A percentile compares a stretch with the other conserved stretches of the same genome.
Conservation (phyloP, 2,329 filamentous ascomycete species). For the Tympanopsis confertula region DNA sequence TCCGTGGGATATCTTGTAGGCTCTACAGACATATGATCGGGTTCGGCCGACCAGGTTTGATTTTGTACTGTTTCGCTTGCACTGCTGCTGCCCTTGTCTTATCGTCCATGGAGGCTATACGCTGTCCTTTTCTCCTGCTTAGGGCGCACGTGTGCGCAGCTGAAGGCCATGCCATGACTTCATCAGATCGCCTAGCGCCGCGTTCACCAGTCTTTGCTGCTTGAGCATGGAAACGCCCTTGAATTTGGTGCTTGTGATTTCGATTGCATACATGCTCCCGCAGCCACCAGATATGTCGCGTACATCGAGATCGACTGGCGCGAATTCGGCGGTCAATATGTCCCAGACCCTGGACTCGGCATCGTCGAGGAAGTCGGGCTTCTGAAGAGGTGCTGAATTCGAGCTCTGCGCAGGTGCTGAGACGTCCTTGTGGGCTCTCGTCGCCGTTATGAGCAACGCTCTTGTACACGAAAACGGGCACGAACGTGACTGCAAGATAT, state of each 20-base stretch:
- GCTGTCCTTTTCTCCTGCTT: slow-evolving; percentile 1
- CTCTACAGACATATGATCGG: too few species aligned
- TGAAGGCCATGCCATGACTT: slow-evolving; percentile 77
- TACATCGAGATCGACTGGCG: slow-evolving; percentile 44
- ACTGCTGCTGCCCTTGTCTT: too few species aligned
- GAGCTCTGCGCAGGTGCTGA: too few species aligned
- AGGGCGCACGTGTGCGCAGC: slow-evolving; percentile 54
- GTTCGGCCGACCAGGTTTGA: too few species aligned
- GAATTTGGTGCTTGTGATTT: slow-evolving; percentile 63
- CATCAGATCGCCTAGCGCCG: slow-evolving; percentile 61
- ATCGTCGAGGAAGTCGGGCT: slow-evolving; percentile 37
- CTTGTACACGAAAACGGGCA: too few species aligned
- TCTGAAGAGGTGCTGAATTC: slow-evolving; percentile 17
- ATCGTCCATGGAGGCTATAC: too few species aligned
- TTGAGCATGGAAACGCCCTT: slow-evolving; percentile 61
- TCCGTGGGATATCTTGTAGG: too few species aligned
- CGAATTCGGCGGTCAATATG: slow-evolving; percentile 33
- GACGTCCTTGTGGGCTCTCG: too few species aligned
- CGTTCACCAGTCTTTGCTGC: slow-evolving; percentile 74
- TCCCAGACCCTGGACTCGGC: slow-evolving; percentile 50
- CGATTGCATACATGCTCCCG: slow-evolving; percentile 78
- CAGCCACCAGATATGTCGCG: slow-evolving; percentile 76
- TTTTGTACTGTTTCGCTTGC: too few species aligned
- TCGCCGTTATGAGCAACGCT: too few species aligned
- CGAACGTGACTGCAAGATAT: too few species aligned